These are phyloP conservation scores for Auricularia sp. DNA, from an alignment of 768 basidiomycete species.

Conservation along the genomic window DNA sequence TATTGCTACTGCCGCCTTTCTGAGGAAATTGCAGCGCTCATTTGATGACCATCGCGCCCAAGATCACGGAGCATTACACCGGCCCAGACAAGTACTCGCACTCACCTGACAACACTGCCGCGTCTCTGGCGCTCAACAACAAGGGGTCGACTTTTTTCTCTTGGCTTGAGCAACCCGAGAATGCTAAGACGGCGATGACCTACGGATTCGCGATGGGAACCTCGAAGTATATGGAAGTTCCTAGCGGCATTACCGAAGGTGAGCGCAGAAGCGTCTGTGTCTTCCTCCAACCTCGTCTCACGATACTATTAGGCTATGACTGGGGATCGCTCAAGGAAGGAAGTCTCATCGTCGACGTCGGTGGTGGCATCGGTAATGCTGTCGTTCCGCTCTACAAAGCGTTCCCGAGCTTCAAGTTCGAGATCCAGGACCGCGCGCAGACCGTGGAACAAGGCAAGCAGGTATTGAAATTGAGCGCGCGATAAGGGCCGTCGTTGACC, in stretches of 20 bases:
- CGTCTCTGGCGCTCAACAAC: not conserved
- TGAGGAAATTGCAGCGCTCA: too few species aligned
- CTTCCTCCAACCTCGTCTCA: not conserved
- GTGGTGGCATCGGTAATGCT: constrained; percentile 21
- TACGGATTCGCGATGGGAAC: constrained; percentile 68
- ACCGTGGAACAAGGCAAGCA: constrained; percentile 16
- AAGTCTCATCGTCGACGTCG: constrained; percentile 24
- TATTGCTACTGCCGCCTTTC: too few species aligned
- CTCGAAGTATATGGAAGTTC: constrained; percentile 38
- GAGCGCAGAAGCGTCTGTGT: not conserved
- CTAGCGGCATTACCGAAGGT: not conserved
- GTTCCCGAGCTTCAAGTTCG: constrained; percentile 16
- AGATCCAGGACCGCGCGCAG: constrained; percentile 22
- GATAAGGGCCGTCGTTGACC: not conserved
- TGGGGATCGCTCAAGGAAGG: constrained; percentile 15
- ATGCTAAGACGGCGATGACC: constrained; percentile 48
- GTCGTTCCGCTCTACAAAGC: constrained; percentile 14
- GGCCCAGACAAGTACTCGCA: constrained; percentile 1
- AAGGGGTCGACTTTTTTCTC: constrained; percentile 41
- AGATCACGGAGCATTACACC: constrained; percentile 11
- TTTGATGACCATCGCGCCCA: constrained; percentile 41
- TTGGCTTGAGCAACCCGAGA: constrained; percentile 57
- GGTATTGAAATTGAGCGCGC: constrained; percentile 3
- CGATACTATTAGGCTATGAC: constrained; percentile 17
- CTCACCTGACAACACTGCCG: not conserved